These are phyloP conservation scores for Talaromyces nanjingensis DNA, from an alignment of 495 filamentous ascomycete species.

Conservation along the genomic window DNA sequence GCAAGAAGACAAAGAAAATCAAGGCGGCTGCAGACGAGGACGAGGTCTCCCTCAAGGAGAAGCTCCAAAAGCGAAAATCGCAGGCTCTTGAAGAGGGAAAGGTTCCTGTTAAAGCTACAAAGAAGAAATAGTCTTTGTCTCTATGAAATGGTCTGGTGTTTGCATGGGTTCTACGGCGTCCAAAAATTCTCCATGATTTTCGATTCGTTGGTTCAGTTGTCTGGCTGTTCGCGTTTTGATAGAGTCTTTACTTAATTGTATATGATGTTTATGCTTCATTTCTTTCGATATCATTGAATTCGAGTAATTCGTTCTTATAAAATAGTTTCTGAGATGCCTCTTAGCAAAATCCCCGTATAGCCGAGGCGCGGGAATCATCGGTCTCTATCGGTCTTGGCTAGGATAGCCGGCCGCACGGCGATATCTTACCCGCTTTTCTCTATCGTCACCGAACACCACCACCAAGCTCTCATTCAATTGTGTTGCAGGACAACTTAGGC, in stretches of 20 bases:
- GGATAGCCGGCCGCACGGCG: not conserved
- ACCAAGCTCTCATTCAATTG: not conserved
- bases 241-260: not conserved
- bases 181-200: constrained; percentile 1
- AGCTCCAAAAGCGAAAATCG: constrained; percentile 47
- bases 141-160: constrained; percentile 13
- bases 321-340: not conserved
- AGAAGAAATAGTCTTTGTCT: constrained; percentile 13
- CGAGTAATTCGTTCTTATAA: not conserved
- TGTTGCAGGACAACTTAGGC: not conserved
- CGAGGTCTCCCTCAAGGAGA: constrained; percentile 51
- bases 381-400: constrained; percentile 4
- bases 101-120: constrained; percentile 5
- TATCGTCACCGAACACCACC: constrained; percentile 1
- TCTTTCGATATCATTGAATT: not conserved
- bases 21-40: constrained; percentile 38
- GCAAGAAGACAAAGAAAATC: constrained; percentile 49
- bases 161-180: constrained; percentile 11
- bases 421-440: constrained; percentile 1
- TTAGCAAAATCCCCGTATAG: not conserved
- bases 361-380: constrained; percentile 7
- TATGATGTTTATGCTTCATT: not conserved
- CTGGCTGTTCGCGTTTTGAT: not conserved
- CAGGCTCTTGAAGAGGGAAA: constrained; percentile 37
- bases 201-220: not conserved